Base-by-base conservation (phyloP, 768 basidiomycete species). In the Dioszegia hungarica region DNA sequence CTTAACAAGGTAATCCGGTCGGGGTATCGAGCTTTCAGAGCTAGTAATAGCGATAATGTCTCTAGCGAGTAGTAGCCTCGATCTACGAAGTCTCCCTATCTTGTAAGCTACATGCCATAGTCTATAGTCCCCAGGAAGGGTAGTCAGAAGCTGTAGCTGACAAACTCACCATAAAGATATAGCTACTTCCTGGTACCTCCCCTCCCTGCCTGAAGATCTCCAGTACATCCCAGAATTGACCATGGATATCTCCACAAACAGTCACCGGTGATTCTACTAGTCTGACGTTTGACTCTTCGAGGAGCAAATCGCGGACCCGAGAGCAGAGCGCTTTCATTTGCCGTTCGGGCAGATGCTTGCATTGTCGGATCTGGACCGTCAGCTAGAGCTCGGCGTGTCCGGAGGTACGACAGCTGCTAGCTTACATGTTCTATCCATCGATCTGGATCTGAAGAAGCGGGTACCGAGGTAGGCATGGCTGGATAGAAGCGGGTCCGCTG, bases 31-130 rank as follows among this genome's bases (percentile, higher is more conserved):
- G 74, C 82, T 80, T 99, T 99, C 74, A 97, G 83, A 25, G 94
- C 91, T 60, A 99, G 88, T 47, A 99, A 86, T 15, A 98, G 82
- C 12, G 93, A 94, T 62, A 99, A 89, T 0, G 95, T 99, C 79
- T 99, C 95, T 49, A 99, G 89, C 24, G 90, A 93, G 79, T 97
- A 98, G 81, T 97, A 99, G 20, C 94, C 94, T 73, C 93, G 86
- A 81, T 97, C 95, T 63, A 98, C 95, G 75, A 97, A 99, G 81
- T 99, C 95, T 24, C 95, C 95, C 72, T 69, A 33, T 25, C 14
- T 29, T 17, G 25, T 51, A 34, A 51, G 34, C 19, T 51, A 38
- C 22, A 20, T n/a, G 47, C 47, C 27, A 47, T 8, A n/a, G n/a
- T n/a, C n/a, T n/a, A n/a, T n/a, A n/a, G n/a, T n/a, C n/a, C n/a